Evolutionary conservation across 2,329 filamentous ascomycete species (phyloP).

Genomic region (Fusarium albosuccineum): DNA sequence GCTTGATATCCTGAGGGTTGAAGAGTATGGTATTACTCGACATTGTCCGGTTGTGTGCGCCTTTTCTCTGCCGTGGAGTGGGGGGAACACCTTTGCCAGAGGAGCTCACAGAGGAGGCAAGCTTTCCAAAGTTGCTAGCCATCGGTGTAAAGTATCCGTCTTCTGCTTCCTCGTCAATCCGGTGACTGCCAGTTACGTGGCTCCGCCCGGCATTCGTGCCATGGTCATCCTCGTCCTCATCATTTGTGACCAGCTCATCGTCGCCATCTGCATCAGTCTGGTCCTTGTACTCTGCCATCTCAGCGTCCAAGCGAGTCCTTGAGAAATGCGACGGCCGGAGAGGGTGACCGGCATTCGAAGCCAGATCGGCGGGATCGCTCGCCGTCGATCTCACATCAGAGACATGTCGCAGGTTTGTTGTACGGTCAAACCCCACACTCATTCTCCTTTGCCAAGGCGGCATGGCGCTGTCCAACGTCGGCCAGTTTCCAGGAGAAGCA

Average conservation of each 20-base stretch:
- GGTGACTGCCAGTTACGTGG: slow-evolving; percentile 44
- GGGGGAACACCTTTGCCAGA: slow-evolving; percentile 46
- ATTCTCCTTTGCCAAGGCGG: slow-evolving; percentile 66
- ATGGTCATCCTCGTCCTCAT: slow-evolving; percentile 75
- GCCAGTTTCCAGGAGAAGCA: slow-evolving; percentile 62
- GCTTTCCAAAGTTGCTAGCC: slow-evolving; percentile 56
- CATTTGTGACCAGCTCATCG: slow-evolving; percentile 87
- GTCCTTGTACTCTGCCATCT: slow-evolving; percentile 61
- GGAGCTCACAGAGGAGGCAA: slow-evolving; percentile 52
- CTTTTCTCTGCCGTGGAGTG: slow-evolving; percentile 54
- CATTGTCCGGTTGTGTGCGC: slow-evolving; percentile 76
- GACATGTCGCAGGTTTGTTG: slow-evolving; percentile 62
- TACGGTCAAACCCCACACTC: slow-evolving; percentile 64
- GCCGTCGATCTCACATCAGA: slow-evolving; percentile 71
- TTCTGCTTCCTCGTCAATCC: slow-evolving; percentile 52
- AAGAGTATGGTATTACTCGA: slow-evolving; percentile 89
- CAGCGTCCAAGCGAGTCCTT: slow-evolving; percentile 54
- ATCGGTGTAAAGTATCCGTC: slow-evolving; percentile 70
- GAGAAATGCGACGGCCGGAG: slow-evolving; percentile 46
- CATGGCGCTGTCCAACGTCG: slow-evolving; percentile 60
- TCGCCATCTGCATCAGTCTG: slow-evolving; percentile 90
- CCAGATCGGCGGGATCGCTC: slow-evolving; percentile 74
- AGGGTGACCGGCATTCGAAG: slow-evolving; percentile 64
- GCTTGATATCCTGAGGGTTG: slow-evolving; percentile 70
- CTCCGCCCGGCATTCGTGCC: slow-evolving; percentile 57